Percentiles rank a stretch among this genome's conserved stretches.
phyloP scores from a whole-genome alignment of 257 asterid genomes.

The Jacaranda copaia region DNA sequence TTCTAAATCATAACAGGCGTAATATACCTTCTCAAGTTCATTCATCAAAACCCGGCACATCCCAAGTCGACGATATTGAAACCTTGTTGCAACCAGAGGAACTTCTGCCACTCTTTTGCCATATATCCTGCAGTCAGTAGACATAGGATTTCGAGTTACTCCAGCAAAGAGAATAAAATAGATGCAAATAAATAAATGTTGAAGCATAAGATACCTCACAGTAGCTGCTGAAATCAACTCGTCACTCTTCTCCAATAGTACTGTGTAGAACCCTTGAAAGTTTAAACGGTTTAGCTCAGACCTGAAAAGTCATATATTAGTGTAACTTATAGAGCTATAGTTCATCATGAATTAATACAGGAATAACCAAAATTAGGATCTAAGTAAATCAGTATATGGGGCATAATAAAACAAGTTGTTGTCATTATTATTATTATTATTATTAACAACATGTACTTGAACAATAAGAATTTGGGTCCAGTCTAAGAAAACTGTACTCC shows the following conservation, averaged over 20 bases:
- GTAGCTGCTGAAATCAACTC: conserved; percentile 78
- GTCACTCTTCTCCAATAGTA: conserved; percentile 74
- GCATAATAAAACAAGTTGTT: background rate
- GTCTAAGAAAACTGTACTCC: background rate
- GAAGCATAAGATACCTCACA: conserved; percentile 63
- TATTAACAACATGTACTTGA: conserved; percentile 4
- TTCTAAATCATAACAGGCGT: background rate
- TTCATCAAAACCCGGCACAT: conserved; percentile 90
- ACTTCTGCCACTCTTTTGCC: conserved; percentile 90
- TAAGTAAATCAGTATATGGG: background rate
- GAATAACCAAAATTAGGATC: background rate
- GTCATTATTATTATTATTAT: too few species aligned
- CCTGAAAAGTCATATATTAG: conserved; percentile 54
- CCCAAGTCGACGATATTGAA: conserved; percentile 85
- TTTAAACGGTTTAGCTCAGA: conserved; percentile 79
- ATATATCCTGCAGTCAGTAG: conserved; percentile 61
- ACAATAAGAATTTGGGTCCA: background rate
- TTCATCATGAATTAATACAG: background rate
- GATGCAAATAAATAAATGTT: conserved; percentile 24
- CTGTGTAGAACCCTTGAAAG: conserved; percentile 85
- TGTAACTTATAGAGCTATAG: background rate
- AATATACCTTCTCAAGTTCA: conserved; percentile 84
- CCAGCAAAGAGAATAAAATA: conserved; percentile 6
- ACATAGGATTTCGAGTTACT: conserved; percentile 25
- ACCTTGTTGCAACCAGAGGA: conserved; percentile 88